Evolutionary conservation across 805 yeast species (phyloP).

Genomic region (Ogataea pignaliae): DNA sequence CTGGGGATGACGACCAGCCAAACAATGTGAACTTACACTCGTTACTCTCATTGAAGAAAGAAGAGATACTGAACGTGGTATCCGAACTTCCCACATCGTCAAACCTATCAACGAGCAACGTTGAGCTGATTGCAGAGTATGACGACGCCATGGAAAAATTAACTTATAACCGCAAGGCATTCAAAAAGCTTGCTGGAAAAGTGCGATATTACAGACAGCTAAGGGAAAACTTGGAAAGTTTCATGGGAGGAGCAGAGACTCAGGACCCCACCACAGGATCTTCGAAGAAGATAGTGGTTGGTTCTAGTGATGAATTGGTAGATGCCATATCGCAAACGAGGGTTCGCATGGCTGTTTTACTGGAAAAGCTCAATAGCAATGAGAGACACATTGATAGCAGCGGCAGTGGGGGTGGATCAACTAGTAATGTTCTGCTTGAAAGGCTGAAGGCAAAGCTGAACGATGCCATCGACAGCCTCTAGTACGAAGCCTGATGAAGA

Average conservation of each 20-base stretch:
- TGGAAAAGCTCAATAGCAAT: constrained; percentile 2
- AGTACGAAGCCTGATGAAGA: too few relatives aligned
- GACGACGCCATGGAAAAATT: constrained; percentile 16
- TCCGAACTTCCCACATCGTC: constrained; percentile 28
- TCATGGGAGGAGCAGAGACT: constrained; percentile 5
- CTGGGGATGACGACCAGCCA: constrained; percentile 7
- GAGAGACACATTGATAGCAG: background rate
- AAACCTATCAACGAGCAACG: constrained; percentile 14
- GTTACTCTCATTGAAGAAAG: constrained; percentile 15
- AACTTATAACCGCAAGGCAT: constrained; percentile 9
- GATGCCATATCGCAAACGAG: constrained; percentile 17
- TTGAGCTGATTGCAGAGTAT: constrained; percentile 22
- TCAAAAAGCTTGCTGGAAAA: constrained; percentile 13
- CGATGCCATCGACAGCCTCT: background rate
- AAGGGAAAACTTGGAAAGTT: constrained; percentile 8
- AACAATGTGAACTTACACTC: constrained; percentile 23
- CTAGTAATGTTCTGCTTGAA: constrained; percentile 11
- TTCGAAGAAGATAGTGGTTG: constrained; percentile 20
- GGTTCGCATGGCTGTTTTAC: background rate
- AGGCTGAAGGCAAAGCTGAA: constrained; percentile 13
- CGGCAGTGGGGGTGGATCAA: background rate
- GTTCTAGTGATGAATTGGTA: constrained; percentile 19
- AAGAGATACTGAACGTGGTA: constrained; percentile 21
- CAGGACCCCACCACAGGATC: constrained; percentile 6
- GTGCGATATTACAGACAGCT: constrained; percentile 14